These are phyloP conservation scores for Senecio squalidus DNA, from an alignment of 140 eudicot genomes.

Conservation along the genomic window DNA sequence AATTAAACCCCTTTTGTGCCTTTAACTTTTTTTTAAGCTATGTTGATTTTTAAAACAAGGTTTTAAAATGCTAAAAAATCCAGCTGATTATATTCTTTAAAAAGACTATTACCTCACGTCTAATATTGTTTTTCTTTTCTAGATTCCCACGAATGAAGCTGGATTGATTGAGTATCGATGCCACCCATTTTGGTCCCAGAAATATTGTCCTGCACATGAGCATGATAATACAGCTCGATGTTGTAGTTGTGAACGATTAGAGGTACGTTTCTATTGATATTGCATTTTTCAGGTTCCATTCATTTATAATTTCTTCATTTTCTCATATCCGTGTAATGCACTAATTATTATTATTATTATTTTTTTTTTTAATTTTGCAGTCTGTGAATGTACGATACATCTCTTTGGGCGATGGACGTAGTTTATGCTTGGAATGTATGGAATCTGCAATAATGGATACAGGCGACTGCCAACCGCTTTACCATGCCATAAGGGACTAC, in stretches of 20 bases:
- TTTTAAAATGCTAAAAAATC: neutral
- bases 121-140: constrained; percentile 9
- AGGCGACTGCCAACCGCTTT: constrained; percentile 94
- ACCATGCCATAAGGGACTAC: constrained; percentile 87
- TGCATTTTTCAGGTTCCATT: neutral
- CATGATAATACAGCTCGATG: constrained; percentile 90
- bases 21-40: neutral
- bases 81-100: neutral
- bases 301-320: constrained; percentile 4
- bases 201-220: constrained; percentile 94
- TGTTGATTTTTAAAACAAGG: constrained; percentile 10
- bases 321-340: neutral
- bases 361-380: constrained; percentile 28
- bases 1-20: constrained; percentile 1
- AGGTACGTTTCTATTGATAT: constrained; percentile 41
- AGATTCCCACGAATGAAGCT: constrained; percentile 85
- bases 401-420: constrained; percentile 91
- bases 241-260: constrained; percentile 96
- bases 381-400: constrained; percentile 74
- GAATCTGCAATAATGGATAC: constrained; percentile 98
- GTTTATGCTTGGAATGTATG: constrained; percentile 96
- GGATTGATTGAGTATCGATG: constrained; percentile 96
- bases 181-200: constrained; percentile 98
- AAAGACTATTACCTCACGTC: neutral
- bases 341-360: no score